phyloP scores from a whole-genome alignment of 805 yeast genomes.

The Metschnikowia gruessii region DNA sequence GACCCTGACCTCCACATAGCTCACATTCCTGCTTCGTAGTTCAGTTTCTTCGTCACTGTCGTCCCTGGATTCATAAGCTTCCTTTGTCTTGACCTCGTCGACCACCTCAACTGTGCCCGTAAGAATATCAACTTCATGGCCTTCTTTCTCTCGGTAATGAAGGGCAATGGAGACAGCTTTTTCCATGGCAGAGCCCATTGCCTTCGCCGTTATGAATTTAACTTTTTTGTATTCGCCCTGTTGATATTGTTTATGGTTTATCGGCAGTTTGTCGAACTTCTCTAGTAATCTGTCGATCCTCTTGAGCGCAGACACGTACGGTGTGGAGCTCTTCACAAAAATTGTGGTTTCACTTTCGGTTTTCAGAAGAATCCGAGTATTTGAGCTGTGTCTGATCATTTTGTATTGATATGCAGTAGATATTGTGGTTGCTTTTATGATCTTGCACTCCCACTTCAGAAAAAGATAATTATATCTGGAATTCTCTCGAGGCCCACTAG shows the following conservation, averaged over 20 bases:
- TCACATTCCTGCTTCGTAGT: conserved; percentile 44
- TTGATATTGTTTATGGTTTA: conserved; percentile 24
- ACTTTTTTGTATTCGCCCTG: conserved; percentile 38
- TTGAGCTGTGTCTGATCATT: conserved; percentile 53
- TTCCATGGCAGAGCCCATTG: conserved; percentile 70
- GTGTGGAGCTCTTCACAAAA: conserved; percentile 62
- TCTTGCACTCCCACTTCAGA: no score
- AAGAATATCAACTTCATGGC: conserved; percentile 52
- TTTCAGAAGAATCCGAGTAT: conserved; percentile 38
- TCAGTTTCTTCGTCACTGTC: conserved; percentile 32
- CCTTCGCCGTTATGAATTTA: conserved; percentile 54
- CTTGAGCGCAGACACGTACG: conserved; percentile 71
- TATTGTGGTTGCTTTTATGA: no score
- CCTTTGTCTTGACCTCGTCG: conserved; percentile 53
- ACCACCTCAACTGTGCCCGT: conserved; percentile 68
- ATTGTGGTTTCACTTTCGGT: conserved; percentile 48
- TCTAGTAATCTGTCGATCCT: conserved; percentile 53
- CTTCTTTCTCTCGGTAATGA: conserved; percentile 51
- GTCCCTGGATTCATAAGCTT: conserved; percentile 16
- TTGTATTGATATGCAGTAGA: not conserved
- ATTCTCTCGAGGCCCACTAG: no score
- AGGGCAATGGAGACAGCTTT: conserved; percentile 61
- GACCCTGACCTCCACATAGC: conserved; percentile 46
- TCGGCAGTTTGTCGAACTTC: conserved; percentile 34
- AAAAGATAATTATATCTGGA: no score